A percentile compares a stretch with the other conserved stretches of the same genome.
phyloP scores from a whole-genome alignment of 2,329 filamentous ascomycete genomes.

The Diaporthe nobilis region DNA sequence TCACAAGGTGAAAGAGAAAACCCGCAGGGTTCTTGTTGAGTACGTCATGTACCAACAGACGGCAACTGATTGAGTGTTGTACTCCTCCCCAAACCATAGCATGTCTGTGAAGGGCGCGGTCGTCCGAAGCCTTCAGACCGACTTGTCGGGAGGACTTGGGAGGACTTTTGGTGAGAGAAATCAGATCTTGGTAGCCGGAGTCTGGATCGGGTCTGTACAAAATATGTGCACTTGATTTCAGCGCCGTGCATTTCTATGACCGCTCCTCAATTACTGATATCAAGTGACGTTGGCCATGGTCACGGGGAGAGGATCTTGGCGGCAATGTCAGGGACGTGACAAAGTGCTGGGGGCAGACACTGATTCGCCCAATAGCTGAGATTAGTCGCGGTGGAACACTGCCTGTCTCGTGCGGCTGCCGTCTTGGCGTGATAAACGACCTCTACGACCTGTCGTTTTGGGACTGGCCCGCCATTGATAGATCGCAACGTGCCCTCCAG shows the following conservation, averaged over 20 bases:
- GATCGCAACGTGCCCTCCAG: conserved; percentile 20
- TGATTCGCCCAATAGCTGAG: conserved; percentile 9
- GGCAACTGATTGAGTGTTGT: too few relatives aligned
- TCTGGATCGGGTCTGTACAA: not conserved
- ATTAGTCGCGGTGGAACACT: conserved; percentile 33
- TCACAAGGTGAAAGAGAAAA: not conserved
- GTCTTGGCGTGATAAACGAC: conserved; percentile 33
- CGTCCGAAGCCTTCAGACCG: not conserved
- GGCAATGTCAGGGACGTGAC: not conserved
- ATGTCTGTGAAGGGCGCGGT: not conserved
- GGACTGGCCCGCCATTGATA: conserved; percentile 21
- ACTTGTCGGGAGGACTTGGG: not conserved
- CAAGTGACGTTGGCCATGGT: not conserved
- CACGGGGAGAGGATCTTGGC: not conserved
- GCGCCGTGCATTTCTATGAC: not conserved
- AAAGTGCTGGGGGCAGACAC: not conserved
- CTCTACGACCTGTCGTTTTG: conserved; percentile 26
- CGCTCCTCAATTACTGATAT: not conserved
- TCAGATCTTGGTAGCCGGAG: not conserved
- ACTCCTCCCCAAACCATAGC: not conserved
- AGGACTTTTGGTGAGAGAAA: too few relatives aligned
- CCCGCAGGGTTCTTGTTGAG: too few relatives aligned
- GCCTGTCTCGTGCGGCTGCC: conserved; percentile 16
- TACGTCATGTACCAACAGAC: not conserved
- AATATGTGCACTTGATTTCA: not conserved